These are phyloP conservation scores for Penicillium olsonii DNA, from an alignment of 2,329 filamentous ascomycete genomes.

Conservation along the genomic window DNA sequence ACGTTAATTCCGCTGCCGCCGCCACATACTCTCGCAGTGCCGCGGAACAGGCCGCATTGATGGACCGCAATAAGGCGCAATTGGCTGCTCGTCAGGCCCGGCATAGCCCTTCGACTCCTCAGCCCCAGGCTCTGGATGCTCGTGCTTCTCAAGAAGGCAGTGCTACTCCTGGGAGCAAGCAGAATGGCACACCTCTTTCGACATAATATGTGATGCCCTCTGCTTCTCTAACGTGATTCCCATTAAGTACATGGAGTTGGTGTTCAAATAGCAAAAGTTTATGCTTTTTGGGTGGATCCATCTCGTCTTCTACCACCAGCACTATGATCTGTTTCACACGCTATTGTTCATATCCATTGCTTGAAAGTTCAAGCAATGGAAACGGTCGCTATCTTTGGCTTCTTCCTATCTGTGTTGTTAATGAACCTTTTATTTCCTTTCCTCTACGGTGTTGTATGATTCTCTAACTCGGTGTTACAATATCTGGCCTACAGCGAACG, in stretches of 20 bases:
- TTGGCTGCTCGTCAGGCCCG: conserved; percentile 33
- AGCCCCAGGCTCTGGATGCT: conserved; percentile 29
- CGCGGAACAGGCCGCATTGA: conserved; percentile 42
- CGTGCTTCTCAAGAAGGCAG: conserved; percentile 37
- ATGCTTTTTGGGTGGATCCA: neutral
- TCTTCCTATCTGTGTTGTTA: conserved; percentile 21
- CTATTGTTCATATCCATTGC: neutral
- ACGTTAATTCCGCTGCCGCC: conserved; percentile 38
- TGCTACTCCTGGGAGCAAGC: conserved; percentile 35
- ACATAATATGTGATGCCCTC: conserved; percentile 14
- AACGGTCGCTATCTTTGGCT: neutral
- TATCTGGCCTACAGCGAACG: conserved; percentile 22
- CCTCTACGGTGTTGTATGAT: conserved; percentile 15
- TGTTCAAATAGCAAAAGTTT: conserved; percentile 5
- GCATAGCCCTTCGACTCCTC: conserved; percentile 37
- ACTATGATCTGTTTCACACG: neutral
- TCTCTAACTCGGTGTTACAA: conserved; percentile 18
- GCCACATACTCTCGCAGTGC: conserved; percentile 42
- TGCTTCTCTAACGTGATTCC: neutral
- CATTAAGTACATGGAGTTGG: neutral
- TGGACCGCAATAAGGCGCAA: conserved; percentile 43
- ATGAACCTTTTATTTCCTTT: conserved; percentile 17
- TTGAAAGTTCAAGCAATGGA: neutral
- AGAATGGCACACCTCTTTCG: conserved; percentile 33
- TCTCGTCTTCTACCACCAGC: neutral